These are phyloP conservation scores for Candida gigantensis DNA, from an alignment of 1,139 yeast genomes.

Conservation along the genomic window DNA sequence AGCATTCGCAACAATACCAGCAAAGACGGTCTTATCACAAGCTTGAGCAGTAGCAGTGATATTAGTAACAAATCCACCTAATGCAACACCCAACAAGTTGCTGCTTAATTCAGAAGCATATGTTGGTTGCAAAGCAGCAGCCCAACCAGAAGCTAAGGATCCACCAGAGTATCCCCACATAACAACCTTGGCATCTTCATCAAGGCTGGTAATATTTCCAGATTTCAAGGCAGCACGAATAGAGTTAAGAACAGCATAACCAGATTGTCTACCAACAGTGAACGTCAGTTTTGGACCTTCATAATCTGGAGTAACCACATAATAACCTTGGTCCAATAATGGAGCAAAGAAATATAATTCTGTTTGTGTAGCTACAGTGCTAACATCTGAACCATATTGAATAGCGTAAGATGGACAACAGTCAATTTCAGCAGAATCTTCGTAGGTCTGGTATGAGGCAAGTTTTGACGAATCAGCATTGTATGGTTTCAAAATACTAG, in stretches of 20 bases:
- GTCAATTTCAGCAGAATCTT: constrained; percentile 15
- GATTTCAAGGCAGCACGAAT: constrained; percentile 22
- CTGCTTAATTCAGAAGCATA: constrained; percentile 34
- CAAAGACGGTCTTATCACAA: constrained; percentile 25
- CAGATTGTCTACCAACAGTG: constrained; percentile 25
- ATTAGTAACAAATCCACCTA: constrained; percentile 35
- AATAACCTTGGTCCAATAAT: constrained; percentile 26
- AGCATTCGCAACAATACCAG: constrained; percentile 29
- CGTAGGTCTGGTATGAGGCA: constrained; percentile 19
- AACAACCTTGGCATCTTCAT: constrained; percentile 20
- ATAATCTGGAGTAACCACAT: constrained; percentile 28
- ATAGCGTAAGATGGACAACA: constrained; percentile 18
- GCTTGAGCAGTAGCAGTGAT: constrained; percentile 24
- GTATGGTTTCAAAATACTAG: constrained; percentile 33
- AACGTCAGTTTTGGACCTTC: constrained; percentile 24
- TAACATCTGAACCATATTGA: constrained; percentile 13
- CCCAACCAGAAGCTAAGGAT: constrained; percentile 30
- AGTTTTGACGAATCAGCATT: constrained; percentile 25
- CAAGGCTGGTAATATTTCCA: constrained; percentile 22
- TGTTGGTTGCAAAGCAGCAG: constrained; percentile 27
- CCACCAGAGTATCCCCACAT: constrained; percentile 35
- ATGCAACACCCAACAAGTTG: constrained; percentile 29
- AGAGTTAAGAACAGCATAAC: constrained; percentile 23
- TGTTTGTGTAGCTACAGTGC: constrained; percentile 17
- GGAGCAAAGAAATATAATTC: constrained; percentile 23